Base-by-base conservation (phyloP, 2,329 filamentous ascomycete species). In the Daldinia sp. region DNA sequence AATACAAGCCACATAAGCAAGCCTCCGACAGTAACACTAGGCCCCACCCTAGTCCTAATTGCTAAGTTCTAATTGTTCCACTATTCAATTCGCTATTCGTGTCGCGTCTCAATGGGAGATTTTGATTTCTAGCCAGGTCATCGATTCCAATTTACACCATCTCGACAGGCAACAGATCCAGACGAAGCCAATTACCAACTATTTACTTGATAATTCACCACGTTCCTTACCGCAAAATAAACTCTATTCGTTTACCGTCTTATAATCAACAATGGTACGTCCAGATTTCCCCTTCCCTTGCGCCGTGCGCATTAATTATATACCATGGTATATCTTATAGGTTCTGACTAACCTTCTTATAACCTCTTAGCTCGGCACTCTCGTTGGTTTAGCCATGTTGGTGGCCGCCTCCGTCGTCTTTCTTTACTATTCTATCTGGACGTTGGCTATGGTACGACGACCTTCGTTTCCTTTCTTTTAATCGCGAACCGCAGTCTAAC, bases 371-470 rank as follows among this genome's bases (percentile, higher is more conserved):
- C 91, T 97, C 81, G 95, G 96, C 86, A 94, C 92, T 87, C 86
- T 88, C 76, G 83, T 87, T 75, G 85, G 85, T 76, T 81, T 87
- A 83, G 84, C 85, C 85, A 88, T 88, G 85, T 83, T 88, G 77
- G 85, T 86, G 85, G 85, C 84, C 77, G 84, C 85, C 73, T 83
- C 85, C 68, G 82, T 86, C 77, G 82, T 88, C 74, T 88, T 88
- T 74, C 80, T 85, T 73, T 99, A 99, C 87, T 99, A 99, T 83
- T 95, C 93, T 68, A 87, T 97, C 79, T 99, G 95, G 95, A 97
- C 95, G 25, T 85, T 99, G 68, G 85, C 98, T 70, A 98, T 99
- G 92, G 95, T 97, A 87, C 61, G 80, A 73, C 19, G 11, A 4
- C 21, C 11, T 53, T 37, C 52, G 56, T 39, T 4, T 11, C 39